Conservation (phyloP, 805 yeast species). For the Zygosaccharomyces pseudorouxii region DNA sequence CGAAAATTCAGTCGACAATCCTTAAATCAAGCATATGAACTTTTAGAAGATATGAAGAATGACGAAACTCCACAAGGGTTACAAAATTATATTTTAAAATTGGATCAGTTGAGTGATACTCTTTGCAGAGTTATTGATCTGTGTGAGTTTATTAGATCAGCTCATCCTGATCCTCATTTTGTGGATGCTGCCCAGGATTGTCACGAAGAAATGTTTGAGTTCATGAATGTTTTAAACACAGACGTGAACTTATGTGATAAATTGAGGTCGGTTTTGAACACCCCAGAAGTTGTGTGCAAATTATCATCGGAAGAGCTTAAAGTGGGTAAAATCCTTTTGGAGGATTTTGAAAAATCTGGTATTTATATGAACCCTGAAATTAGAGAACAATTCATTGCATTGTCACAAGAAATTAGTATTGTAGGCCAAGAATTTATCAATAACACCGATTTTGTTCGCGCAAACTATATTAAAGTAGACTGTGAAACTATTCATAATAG, state of each 20-base stretch:
- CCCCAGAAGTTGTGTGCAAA: conserved; percentile 26
- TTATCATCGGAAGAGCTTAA: conserved; percentile 71
- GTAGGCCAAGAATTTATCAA: conserved; percentile 69
- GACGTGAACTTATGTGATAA: conserved; percentile 63
- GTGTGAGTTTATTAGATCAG: conserved; percentile 85
- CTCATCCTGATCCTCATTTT: conserved; percentile 73
- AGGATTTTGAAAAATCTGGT: conserved; percentile 89
- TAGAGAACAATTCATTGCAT: conserved; percentile 63
- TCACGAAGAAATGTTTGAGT: conserved; percentile 85
- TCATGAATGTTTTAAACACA: conserved; percentile 89
- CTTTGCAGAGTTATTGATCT: conserved; percentile 90
- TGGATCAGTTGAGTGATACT: conserved; percentile 83
- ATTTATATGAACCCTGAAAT: conserved; percentile 67
- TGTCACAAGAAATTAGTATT: conserved; percentile 76
- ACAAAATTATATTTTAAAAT: conserved; percentile 49
- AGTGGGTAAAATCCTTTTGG: conserved; percentile 73
- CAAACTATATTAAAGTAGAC: conserved; percentile 23
- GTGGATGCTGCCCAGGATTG: conserved; percentile 78
- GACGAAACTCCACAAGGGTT: conserved; percentile 44
- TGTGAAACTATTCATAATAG: conserved; percentile 21
- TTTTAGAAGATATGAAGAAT: conserved; percentile 53
- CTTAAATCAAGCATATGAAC: conserved; percentile 54
- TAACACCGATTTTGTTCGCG: conserved; percentile 21
- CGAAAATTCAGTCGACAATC: conserved; percentile 61
- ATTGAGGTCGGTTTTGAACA: conserved; percentile 50